Percentiles rank a stretch among this genome's conserved stretches.
phyloP scores from a whole-genome alignment of 1,284 basidiomycete species.

The Tilletia walkeri region DNA sequence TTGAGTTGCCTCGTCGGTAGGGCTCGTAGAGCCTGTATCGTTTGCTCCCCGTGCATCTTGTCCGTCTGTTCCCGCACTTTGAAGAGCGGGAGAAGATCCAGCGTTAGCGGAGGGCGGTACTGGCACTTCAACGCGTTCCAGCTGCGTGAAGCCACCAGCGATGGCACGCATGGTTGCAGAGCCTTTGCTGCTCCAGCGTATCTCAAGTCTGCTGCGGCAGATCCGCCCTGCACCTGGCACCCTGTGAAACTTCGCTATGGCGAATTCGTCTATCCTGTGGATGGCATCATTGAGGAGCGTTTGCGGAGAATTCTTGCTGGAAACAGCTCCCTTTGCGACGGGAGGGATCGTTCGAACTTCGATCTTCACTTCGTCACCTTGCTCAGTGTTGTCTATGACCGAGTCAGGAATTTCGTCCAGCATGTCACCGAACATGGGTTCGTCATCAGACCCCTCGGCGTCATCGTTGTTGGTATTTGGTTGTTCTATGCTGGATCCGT shows the following conservation, averaged over 20 bases:
- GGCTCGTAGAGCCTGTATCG: slow-evolving; percentile 42
- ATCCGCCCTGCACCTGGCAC: slow-evolving; percentile 36
- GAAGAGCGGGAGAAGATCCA: not conserved
- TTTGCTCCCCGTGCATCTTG: slow-evolving; percentile 18
- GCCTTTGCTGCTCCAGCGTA: slow-evolving; percentile 48
- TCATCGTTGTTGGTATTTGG: slow-evolving; percentile 29
- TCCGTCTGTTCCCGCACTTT: not conserved
- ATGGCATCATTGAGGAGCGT: slow-evolving; percentile 47
- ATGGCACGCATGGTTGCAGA: slow-evolving; percentile 19
- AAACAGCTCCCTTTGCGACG: slow-evolving; percentile 38
- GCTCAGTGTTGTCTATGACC: slow-evolving; percentile 54
- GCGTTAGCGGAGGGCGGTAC: not conserved
- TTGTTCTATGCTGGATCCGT: slow-evolving; percentile 58
- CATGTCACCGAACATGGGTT: slow-evolving; percentile 72
- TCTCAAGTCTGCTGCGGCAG: slow-evolving; percentile 41
- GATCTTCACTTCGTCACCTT: slow-evolving; percentile 30
- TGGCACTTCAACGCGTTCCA: not conserved
- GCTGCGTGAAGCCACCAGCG: not conserved
- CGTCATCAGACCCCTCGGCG: slow-evolving; percentile 61
- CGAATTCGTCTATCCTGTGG: slow-evolving; percentile 66
- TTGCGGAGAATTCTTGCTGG: slow-evolving; percentile 42
- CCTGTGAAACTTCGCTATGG: slow-evolving; percentile 66
- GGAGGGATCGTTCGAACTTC: slow-evolving; percentile 38
- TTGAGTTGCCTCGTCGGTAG: not conserved
- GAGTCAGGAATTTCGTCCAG: slow-evolving; percentile 67